Evolutionary conservation across 768 basidiomycete genomes (phyloP).

Genomic region (Phlebiopsis flavidoalba): DNA sequence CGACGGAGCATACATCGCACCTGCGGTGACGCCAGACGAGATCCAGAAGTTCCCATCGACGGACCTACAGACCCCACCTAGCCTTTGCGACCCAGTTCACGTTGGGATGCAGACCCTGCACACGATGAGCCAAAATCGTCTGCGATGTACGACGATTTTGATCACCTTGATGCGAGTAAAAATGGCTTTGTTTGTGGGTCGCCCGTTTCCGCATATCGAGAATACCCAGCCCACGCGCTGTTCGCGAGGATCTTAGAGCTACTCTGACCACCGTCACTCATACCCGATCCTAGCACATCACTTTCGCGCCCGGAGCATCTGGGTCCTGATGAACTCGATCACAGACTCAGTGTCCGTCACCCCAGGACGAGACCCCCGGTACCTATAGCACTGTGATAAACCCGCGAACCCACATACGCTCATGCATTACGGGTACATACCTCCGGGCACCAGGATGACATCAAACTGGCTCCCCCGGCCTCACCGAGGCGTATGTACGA

Average conservation of each 20-base stretch:
- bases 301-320: constrained; percentile 16
- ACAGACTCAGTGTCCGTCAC: neutral
- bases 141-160: too few relatives aligned
- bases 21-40: constrained; percentile 32
- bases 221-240: constrained; percentile 27
- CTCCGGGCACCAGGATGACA: constrained; percentile 14
- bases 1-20: neutral
- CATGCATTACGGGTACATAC: neutral
- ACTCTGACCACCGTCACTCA: too few relatives aligned
- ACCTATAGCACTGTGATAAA: neutral
- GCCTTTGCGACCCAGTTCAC: constrained; percentile 34
- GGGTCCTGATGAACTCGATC: constrained; percentile 1
- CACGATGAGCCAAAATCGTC: neutral
- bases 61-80: constrained; percentile 34
- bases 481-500: constrained; percentile 8
- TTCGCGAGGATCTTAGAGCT: constrained; percentile 29
- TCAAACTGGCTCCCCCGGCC: constrained; percentile 10
- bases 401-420: neutral
- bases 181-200: constrained; percentile 32
- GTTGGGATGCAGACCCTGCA: constrained; percentile 13
- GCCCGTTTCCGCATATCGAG: constrained; percentile 31
- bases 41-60: constrained; percentile 38
- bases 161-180: constrained; percentile 25
- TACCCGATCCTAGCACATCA: constrained; percentile 30
- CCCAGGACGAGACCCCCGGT: constrained; percentile 2